A percentile compares a stretch with the other conserved stretches of the same genome.
Conservation (phyloP, 768 basidiomycete species). For the Hemileccinum impolitum region DNA sequence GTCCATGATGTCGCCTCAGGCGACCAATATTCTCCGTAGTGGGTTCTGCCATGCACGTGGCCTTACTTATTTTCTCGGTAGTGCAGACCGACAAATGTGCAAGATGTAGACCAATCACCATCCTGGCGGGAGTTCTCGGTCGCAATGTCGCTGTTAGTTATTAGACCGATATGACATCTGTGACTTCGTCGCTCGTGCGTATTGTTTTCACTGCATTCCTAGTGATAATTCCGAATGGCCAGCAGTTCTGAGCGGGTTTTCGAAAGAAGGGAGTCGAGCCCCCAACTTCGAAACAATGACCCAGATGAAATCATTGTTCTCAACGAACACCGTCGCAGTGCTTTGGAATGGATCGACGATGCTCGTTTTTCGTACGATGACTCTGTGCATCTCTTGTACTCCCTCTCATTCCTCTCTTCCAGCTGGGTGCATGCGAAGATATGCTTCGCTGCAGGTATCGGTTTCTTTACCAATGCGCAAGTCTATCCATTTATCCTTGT, state of each 20-base stretch:
- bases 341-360: slow-evolving; percentile 80
- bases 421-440: slow-evolving; percentile 85
- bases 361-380: slow-evolving; percentile 72
- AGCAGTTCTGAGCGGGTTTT: not conserved
- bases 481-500: slow-evolving; percentile 18
- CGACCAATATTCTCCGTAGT: too few species aligned
- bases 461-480: slow-evolving; percentile 86
- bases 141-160: slow-evolving; percentile 6
- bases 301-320: slow-evolving; percentile 31
- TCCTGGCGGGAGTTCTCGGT: slow-evolving; percentile 4
- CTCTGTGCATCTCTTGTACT: not conserved
- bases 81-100: slow-evolving; percentile 21
- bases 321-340: slow-evolving; percentile 69
- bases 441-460: slow-evolving; percentile 64
- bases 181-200: slow-evolving; percentile 1
- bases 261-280: not conserved
- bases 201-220: not conserved
- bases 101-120: slow-evolving; percentile 13
- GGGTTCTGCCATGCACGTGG: too few species aligned
- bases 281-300: not conserved
- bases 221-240: slow-evolving; percentile 13
- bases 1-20: too few species aligned
- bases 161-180: slow-evolving; percentile 8
- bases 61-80: too few species aligned
- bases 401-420: not conserved